Conservation (phyloP, 257 asterid species). For the Solanum ossicruentum region DNA sequence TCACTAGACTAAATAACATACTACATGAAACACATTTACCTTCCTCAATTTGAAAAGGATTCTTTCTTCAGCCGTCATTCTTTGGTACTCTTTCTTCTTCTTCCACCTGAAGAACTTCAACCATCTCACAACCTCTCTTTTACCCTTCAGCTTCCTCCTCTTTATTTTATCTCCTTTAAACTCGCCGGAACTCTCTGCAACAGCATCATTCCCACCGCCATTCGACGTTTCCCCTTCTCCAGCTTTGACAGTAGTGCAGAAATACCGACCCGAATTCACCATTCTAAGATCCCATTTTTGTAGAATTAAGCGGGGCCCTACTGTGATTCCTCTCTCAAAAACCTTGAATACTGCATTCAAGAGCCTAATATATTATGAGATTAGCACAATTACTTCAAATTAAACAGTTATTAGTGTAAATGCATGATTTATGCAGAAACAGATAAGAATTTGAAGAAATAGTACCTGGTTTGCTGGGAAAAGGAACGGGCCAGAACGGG, state of each 20-base stretch:
- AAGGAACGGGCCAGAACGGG: slow-evolving; percentile 7
- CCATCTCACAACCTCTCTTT: slow-evolving; percentile 85
- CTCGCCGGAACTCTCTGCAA: slow-evolving; percentile 23
- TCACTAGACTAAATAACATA: not conserved
- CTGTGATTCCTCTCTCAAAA: slow-evolving; percentile 9
- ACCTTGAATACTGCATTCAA: slow-evolving; percentile 25
- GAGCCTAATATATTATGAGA: slow-evolving; percentile 11
- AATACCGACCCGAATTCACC: slow-evolving; percentile 33
- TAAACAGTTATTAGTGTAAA: not conserved
- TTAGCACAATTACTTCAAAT: not conserved
- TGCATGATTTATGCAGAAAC: not conserved
- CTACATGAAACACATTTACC: slow-evolving; percentile 17
- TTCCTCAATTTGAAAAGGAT: slow-evolving; percentile 53
- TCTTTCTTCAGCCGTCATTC: slow-evolving; percentile 79
- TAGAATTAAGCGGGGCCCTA: slow-evolving; percentile 6
- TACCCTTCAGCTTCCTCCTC: slow-evolving; percentile 85
- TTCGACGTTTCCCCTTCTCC: slow-evolving; percentile 22
- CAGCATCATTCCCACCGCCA: slow-evolving; percentile 6
- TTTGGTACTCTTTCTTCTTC: slow-evolving; percentile 64
- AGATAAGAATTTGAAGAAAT: not conserved
- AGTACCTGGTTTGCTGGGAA: slow-evolving; percentile 28
- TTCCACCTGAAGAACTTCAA: slow-evolving; percentile 72
- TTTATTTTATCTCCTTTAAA: slow-evolving; percentile 18
- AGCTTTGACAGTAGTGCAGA: slow-evolving; percentile 14
- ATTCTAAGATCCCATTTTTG: slow-evolving; percentile 20